Evolutionary conservation across 177 flowering plant genomes (phyloP).

Genomic region (Telopea speciosissima): DNA sequence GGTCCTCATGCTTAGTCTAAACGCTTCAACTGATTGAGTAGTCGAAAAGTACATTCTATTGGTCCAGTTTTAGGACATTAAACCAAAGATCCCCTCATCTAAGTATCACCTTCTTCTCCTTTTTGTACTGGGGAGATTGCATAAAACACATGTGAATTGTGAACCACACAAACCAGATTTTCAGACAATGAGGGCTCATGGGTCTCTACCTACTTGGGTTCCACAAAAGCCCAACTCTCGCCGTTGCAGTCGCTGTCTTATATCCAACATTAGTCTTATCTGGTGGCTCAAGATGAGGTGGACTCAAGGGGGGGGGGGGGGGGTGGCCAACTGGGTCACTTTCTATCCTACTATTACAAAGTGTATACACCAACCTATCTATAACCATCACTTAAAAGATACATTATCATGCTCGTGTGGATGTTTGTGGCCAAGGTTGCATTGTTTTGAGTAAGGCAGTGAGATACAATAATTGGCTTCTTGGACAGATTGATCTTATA

Average conservation of each 20-base stretch:
- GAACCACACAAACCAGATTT: neutral
- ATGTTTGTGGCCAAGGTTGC: neutral
- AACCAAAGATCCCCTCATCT: neutral
- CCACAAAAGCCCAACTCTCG: neutral
- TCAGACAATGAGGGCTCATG: neutral
- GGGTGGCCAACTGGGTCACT: neutral
- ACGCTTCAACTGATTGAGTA: neutral
- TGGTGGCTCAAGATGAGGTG: neutral
- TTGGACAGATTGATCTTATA: neutral
- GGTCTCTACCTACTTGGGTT: neutral
- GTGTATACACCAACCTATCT: neutral
- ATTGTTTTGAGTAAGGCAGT: neutral
- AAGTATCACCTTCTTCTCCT: neutral
- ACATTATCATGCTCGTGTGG: neutral
- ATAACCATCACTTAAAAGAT: neutral
- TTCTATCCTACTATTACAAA: neutral
- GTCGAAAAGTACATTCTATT: neutral
- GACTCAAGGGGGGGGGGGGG: neutral
- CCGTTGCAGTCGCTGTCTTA: neutral
- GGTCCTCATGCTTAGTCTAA: neutral
- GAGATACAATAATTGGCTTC: neutral
- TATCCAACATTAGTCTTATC: neutral
- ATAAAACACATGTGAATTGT: neutral
- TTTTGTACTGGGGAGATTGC: neutral
- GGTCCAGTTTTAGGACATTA: neutral